Percentiles rank a stretch among this genome's conserved stretches.
These are phyloP conservation scores for Mycotypha africana DNA, from an alignment of 371 early-diverging fungal genomes.

Conservation along the genomic window DNA sequence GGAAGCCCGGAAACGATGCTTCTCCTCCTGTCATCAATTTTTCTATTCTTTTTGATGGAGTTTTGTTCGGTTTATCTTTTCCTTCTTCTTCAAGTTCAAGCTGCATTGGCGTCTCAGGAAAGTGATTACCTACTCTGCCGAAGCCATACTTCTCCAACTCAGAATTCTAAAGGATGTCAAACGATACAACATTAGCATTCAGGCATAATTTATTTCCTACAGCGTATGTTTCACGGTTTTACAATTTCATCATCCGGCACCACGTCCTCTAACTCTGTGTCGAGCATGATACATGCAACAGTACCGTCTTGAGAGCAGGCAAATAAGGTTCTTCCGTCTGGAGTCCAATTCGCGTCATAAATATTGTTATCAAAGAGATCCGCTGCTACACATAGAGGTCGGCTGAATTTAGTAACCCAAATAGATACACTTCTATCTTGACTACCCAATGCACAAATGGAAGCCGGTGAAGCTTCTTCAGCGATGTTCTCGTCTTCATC, in stretches of 20 bases:
- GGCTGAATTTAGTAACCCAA: constrained; percentile 77
- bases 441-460: constrained; percentile 85
- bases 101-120: constrained; percentile 62
- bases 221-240: no score
- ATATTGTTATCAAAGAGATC: constrained; percentile 80
- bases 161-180: constrained; percentile 43
- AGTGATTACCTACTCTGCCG: constrained; percentile 47
- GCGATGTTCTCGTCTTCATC: constrained; percentile 4
- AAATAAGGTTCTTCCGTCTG: constrained; percentile 72
- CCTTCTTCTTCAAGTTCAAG: constrained; percentile 62
- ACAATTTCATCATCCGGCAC: constrained; percentile 53
- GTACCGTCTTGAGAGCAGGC: constrained; percentile 95
- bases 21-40: constrained; percentile 46
- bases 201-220: no score
- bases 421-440: constrained; percentile 89
- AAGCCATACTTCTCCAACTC: constrained; percentile 70
- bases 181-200: background rate
- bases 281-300: constrained; percentile 68
- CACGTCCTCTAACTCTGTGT: constrained; percentile 63
- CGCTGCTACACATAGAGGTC: constrained; percentile 71
- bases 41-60: constrained; percentile 34
- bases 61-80: constrained; percentile 24
- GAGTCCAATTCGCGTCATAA: constrained; percentile 85
- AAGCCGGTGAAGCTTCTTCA: constrained; percentile 28
- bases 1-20: no score